A percentile compares a stretch with the other conserved stretches of the same genome.
phyloP scores from a whole-genome alignment of 306 rosid species.

The Senna tora region DNA sequence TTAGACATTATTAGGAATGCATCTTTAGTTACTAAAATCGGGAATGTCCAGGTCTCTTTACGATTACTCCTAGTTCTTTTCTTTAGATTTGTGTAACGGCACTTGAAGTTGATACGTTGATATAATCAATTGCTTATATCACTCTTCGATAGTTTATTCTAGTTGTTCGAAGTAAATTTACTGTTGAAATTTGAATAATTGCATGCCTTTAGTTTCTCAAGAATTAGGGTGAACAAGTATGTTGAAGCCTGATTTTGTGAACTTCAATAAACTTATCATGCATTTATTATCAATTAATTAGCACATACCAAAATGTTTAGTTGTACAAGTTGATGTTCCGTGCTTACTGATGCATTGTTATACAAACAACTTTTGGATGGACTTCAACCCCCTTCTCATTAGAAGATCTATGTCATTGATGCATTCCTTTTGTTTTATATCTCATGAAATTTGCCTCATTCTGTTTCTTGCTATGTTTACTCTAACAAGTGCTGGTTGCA shows the following conservation, averaged over 20 bases:
- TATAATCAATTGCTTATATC: not conserved
- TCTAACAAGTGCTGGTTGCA: constrained; percentile 13
- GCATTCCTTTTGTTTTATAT: not conserved
- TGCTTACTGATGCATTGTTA: not conserved
- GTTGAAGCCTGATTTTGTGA: constrained; percentile 1
- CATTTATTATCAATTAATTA: not conserved
- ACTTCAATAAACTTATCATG: constrained; percentile 2
- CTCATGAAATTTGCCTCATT: not conserved
- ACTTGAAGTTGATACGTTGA: not conserved
- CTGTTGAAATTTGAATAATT: constrained; percentile 5
- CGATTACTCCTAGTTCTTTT: not conserved
- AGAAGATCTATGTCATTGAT: not conserved
- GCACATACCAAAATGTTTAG: not conserved
- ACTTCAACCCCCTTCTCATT: not conserved
- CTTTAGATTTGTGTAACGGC: not conserved
- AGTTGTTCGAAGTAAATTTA: constrained; percentile 2
- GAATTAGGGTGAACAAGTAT: not conserved
- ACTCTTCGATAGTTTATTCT: not conserved
- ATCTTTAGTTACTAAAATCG: not conserved
- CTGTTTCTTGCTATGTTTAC: not conserved
- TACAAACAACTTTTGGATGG: not conserved
- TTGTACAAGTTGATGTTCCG: constrained; percentile 1
- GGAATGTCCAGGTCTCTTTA: not conserved
- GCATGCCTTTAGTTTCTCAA: not conserved
- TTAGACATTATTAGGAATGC: not conserved